Evolutionary conservation across 768 basidiomycete species (phyloP), one percentile per base, ranked within the genome.

Genomic region (Kwoniella sp.): DNA sequence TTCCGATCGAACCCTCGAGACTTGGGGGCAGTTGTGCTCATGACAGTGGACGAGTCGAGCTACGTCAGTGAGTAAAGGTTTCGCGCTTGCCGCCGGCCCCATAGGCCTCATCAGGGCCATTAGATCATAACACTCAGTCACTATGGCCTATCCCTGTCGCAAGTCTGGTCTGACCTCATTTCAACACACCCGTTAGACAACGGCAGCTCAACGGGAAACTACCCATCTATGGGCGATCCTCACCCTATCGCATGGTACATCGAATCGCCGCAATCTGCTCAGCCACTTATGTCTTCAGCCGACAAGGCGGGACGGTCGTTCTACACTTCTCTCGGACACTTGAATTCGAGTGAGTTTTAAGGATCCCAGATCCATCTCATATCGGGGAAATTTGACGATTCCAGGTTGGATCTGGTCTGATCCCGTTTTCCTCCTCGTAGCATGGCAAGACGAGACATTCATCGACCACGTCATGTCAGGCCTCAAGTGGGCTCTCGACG

Each of bases 221-320:
- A 85, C 72, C 79, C 87, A 69, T 87, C 90, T 1, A 66, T 73
- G 73, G 91, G 91, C 13, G 82, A 76, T 30, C 90, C 91, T 4
- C 91, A 91, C 81, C 92, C 92, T 1, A 86, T 87, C 70, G 91
- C 92, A 23, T 93, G 91, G 91, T 92, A 85, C 77, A 91, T 92
- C 79, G 87, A 89, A 68, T 85, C 83, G 2, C 89, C 89, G 20
- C 86, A 88, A 29, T 90, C 90, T 0, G 85, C 86, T 2, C 82
- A 86, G 68, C 77, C 74, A 28, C 58, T 79, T 0, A 17, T 57
- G 20, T 23, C 57, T 79, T 83, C 22, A 77, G 84, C 26, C 72
- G 75, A 45, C 0, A 72, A 73, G 48, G 84, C 87, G 1, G 92
- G 91, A 23, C 85, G 91, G 38, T 91, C 90, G 72, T 93, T 90